These are phyloP conservation scores for Silybum marianum DNA, from an alignment of 129 eudicot species.

Conservation along the genomic window DNA sequence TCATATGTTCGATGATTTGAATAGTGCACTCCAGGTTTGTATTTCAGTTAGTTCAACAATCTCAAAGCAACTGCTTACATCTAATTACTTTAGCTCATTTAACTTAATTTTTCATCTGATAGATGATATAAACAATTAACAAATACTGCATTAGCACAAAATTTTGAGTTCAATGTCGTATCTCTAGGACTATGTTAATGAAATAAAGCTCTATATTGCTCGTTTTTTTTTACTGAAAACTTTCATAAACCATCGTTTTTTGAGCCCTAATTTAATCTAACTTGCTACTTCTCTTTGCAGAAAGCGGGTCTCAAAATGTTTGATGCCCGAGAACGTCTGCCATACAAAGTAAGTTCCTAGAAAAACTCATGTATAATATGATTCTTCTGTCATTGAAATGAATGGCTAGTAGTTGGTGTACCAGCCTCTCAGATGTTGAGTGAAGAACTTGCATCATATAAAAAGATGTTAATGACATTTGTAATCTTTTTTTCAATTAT, in stretches of 20 bases:
- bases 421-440: neutral
- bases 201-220: no score
- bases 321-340: neutral
- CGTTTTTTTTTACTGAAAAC: no score
- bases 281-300: conserved; percentile 5
- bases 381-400: neutral
- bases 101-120: neutral
- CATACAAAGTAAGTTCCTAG: neutral
- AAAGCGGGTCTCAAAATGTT: conserved; percentile 6
- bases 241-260: no score
- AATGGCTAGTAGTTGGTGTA: neutral
- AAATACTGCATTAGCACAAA: no score
- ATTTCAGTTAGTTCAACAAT: neutral
- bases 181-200: no score
- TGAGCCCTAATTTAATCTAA: neutral
- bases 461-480: neutral
- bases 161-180: no score
- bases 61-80: neutral
- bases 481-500: neutral
- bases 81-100: neutral
- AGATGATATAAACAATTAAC: no score
- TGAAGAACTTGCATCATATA: neutral
- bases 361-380: neutral
- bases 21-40: neutral
- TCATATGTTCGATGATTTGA: neutral